Base-by-base conservation (phyloP, 257 asterid genomes). In the Scutellaria galericulata region DNA sequence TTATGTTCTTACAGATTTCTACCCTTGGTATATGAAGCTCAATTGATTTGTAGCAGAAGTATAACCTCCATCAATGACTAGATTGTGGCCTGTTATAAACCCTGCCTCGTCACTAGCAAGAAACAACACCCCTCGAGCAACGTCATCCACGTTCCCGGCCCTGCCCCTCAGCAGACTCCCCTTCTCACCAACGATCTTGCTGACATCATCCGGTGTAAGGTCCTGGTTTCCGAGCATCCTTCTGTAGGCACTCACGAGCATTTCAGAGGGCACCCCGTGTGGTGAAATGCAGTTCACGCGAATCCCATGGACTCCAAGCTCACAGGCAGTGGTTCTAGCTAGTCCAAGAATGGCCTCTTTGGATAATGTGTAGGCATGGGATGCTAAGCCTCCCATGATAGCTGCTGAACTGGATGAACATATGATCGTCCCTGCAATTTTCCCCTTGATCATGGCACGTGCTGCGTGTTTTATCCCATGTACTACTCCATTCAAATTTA, bases 341-440 rank as follows among this genome's bases (percentile, higher is more conserved):
- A 90, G 54, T 18, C 92, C 97, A 15, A 88, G 80, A 13, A 92
- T 87, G 7, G 98, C 98, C 70, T 73, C 88, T 40, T 92, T 92
- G 4, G 98, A 87, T 63, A 85, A 6, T 0, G 98, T 88, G 72
- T 90, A 92, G 0, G 96, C 81, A 54, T 92, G 97, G 1, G 95
- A 79, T 0, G 96, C 98, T 7, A 92, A 68, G 7, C 98, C 98
- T 14, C 93, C 96, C 87, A 85, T 79, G 9, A 89, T 64, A 24
- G 97, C 96, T 0, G 98, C 92, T 2, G 98, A 90, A 80, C 98
- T 92, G 0, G 98, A 88, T 3, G 96, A 81, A 62, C 98, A 92
- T 7, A 92, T 83, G 63, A 92, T 90, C 41, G 85, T 20, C 20
- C 97, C 98, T 0, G 81, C 73, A 1, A 0, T 73, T 22, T 75